These are phyloP conservation scores for Ceratocystis destructans DNA, from an alignment of 2,329 filamentous ascomycete species.

Conservation along the genomic window DNA sequence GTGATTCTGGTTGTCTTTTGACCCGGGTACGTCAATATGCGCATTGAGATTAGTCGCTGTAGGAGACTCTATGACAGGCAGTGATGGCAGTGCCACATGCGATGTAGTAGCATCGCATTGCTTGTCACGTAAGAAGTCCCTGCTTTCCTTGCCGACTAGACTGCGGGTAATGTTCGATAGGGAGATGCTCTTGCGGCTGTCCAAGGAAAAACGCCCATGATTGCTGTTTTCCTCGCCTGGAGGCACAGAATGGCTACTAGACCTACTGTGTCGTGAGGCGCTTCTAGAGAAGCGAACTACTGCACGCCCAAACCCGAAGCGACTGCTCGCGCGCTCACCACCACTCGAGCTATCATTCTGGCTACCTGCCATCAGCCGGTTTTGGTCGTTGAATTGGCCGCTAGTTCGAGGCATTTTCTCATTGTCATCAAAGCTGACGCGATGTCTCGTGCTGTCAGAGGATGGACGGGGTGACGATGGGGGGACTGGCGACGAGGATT, in stretches of 20 bases:
- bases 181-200: slow-evolving; percentile 18
- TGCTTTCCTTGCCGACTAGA: slow-evolving; percentile 12
- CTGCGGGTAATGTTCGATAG: slow-evolving; percentile 15
- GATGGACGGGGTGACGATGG: slow-evolving; percentile 12
- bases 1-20: not conserved
- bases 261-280: slow-evolving; percentile 17
- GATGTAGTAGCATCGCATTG: not conserved
- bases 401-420: slow-evolving; percentile 13
- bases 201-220: slow-evolving; percentile 6
- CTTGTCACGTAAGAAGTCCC: slow-evolving; percentile 12
- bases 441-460: slow-evolving; percentile 5
- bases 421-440: slow-evolving; percentile 11
- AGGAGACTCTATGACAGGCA: slow-evolving; percentile 5
- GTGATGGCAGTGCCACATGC: not conserved
- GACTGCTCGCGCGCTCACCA: slow-evolving; percentile 5
- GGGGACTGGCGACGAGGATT: not conserved
- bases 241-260: slow-evolving; percentile 16
- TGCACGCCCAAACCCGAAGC: slow-evolving; percentile 15
- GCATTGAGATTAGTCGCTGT: not conserved
- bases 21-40: not conserved
- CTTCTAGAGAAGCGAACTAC: slow-evolving; percentile 18
- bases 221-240: not conserved
- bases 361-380: slow-evolving; percentile 1
- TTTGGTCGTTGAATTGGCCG: slow-evolving; percentile 4
- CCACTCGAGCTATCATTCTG: not conserved